Conservation (phyloP, 108 stramenopile genomes). For the Cyclostephanos tholiformis region DNA sequence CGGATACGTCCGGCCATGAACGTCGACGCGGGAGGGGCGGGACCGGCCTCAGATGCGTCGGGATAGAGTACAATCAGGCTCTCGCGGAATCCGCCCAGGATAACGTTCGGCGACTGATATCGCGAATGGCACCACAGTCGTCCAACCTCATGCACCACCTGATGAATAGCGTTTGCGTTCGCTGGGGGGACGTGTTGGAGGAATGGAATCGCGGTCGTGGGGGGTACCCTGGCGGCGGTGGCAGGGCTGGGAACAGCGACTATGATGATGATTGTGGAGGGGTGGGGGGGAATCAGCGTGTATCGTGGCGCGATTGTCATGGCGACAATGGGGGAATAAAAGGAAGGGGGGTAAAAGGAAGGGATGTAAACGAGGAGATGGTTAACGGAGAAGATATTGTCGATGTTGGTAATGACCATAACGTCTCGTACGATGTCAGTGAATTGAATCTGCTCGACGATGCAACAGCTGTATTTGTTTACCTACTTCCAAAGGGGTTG, state of each 20-base stretch:
- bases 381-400: neutral
- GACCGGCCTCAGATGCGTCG: slow-evolving; percentile 60
- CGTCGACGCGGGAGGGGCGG: slow-evolving; percentile 1
- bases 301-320: neutral
- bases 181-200: slow-evolving; percentile 60
- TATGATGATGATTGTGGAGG: neutral
- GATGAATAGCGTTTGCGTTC: slow-evolving; percentile 52
- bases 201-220: slow-evolving; percentile 25
- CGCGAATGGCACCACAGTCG: neutral
- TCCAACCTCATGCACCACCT: neutral
- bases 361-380: neutral
- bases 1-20: neutral
- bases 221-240: neutral
- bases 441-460: slow-evolving; percentile 61
- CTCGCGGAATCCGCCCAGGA: slow-evolving; percentile 50
- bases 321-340: neutral
- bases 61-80: slow-evolving; percentile 72
- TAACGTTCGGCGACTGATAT: slow-evolving; percentile 16
- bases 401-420: slow-evolving; percentile 6
- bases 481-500: slow-evolving; percentile 80
- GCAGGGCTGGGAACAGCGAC: no score
- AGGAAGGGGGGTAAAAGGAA: neutral
- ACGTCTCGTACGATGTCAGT: neutral
- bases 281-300: neutral
- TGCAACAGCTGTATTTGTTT: slow-evolving; percentile 85